Evolutionary conservation across 1,139 yeast species (phyloP).

Genomic region (Scheffersomyces cryptocercus): DNA sequence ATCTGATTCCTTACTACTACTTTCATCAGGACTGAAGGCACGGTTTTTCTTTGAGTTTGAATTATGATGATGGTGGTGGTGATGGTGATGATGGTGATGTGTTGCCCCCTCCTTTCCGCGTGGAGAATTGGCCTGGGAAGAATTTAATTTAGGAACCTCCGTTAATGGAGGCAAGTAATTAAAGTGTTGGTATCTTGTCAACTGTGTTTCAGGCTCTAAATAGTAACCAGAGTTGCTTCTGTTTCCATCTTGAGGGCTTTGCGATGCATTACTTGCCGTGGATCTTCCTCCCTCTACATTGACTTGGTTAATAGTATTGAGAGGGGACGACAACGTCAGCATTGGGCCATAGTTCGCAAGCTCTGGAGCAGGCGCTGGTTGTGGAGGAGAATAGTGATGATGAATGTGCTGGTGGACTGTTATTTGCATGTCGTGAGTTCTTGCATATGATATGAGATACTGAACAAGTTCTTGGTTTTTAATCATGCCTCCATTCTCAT

Average conservation of each 20-base stretch:
- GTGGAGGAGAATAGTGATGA: conserved; percentile 56
- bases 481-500: conserved; percentile 47
- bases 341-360: background rate
- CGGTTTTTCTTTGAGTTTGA: conserved; percentile 3
- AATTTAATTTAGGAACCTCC: conserved; percentile 67
- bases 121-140: conserved; percentile 42
- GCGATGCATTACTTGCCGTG: background rate
- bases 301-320: background rate
- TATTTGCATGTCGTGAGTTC: conserved; percentile 56
- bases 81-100: conserved; percentile 29
- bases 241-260: background rate
- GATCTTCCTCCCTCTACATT: background rate
- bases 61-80: conserved; percentile 29
- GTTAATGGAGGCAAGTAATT: conserved; percentile 71
- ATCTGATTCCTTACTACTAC: conserved; percentile 37
- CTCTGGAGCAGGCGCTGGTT: conserved; percentile 3
- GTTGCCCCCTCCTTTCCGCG: conserved; percentile 14
- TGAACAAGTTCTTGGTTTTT: conserved; percentile 55
- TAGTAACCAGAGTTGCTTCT: conserved; percentile 9
- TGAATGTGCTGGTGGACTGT: conserved; percentile 86
- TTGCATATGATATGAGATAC: conserved; percentile 62
- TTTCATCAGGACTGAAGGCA: conserved; percentile 3
- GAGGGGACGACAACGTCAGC: background rate
- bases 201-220: conserved; percentile 58
- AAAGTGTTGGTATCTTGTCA: conserved; percentile 66